Percentiles rank a stretch among this genome's conserved stretches.
Conservation (phyloP, 352 stramenopile genomes). For the Ophiocytium majus region DNA sequence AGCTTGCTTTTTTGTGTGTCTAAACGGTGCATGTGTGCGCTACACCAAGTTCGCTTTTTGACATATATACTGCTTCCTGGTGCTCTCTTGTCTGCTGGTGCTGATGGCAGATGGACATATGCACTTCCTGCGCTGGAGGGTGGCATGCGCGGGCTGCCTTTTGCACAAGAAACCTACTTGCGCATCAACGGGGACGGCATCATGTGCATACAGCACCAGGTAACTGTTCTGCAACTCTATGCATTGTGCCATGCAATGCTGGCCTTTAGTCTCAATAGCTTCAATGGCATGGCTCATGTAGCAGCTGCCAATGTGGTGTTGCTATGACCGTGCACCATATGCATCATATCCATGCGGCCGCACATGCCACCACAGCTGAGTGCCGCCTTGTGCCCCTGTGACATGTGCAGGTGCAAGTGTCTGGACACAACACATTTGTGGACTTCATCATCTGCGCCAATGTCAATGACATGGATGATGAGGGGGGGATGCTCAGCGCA, state of each 20-base stretch:
- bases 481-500: background rate
- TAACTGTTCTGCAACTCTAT: conserved; percentile 12
- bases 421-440: conserved; percentile 18
- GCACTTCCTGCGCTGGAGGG: conserved; percentile 54
- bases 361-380: too few species aligned
- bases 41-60: too few species aligned
- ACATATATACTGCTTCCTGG: too few species aligned
- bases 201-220: conserved; percentile 59
- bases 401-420: conserved; percentile 25
- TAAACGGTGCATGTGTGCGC: too few species aligned
- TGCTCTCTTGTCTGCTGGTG: too few species aligned
- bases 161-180: conserved; percentile 58
- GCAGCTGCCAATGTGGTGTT: too few species aligned
- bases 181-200: conserved; percentile 58
- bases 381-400: too few species aligned
- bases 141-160: conserved; percentile 55
- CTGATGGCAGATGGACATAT: conserved; percentile 56
- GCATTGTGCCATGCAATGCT: background rate
- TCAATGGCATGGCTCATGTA: too few species aligned
- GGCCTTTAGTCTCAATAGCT: too few species aligned
- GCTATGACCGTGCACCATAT: too few species aligned
- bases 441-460: conserved; percentile 28
- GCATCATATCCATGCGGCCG: too few species aligned
- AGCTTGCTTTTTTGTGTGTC: too few species aligned
- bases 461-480: background rate